These are phyloP conservation scores for Paraleonurus japonicus DNA, from an alignment of 257 asterid genomes.

Conservation along the genomic window DNA sequence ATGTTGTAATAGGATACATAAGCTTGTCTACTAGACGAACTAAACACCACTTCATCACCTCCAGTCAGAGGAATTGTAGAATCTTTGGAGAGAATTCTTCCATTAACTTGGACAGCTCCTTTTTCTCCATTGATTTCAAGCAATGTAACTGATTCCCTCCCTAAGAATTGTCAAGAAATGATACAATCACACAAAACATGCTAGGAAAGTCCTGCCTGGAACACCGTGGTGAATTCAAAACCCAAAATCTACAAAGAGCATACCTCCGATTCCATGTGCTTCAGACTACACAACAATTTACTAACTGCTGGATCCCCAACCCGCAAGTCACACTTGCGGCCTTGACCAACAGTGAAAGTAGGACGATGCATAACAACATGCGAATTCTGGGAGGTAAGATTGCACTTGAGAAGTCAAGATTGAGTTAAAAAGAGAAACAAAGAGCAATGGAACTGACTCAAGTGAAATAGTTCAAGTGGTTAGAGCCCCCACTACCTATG, in stretches of 20 bases:
- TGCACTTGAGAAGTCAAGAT: constrained; percentile 12
- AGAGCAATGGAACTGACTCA: background rate
- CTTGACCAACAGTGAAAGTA: constrained; percentile 47
- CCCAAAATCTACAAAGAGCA: background rate
- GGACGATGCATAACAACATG: constrained; percentile 62
- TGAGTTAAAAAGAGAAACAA: constrained; percentile 9
- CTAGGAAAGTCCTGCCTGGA: background rate
- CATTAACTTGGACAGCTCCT: constrained; percentile 83
- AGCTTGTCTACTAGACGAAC: constrained; percentile 67
- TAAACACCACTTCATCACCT: constrained; percentile 86
- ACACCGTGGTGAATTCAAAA: constrained; percentile 6
- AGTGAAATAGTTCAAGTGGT: too few species aligned
- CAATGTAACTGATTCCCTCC: constrained; percentile 57
- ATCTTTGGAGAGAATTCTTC: constrained; percentile 58
- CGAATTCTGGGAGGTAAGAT: constrained; percentile 54
- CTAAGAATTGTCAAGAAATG: constrained; percentile 30
- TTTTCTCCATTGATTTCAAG: constrained; percentile 74
- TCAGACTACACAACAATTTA: constrained; percentile 68
- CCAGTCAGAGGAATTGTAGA: constrained; percentile 62
- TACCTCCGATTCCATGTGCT: constrained; percentile 70
- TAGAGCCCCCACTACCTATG: too few species aligned
- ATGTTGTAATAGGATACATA: constrained; percentile 72
- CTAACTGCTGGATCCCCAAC: constrained; percentile 66
- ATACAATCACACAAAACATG: constrained; percentile 18
- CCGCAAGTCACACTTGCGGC: constrained; percentile 62